Evolutionary conservation across 1,284 basidiomycete genomes (phyloP), one percentile per base, ranked within the genome.

Genomic region (Tremellales sp.): DNA sequence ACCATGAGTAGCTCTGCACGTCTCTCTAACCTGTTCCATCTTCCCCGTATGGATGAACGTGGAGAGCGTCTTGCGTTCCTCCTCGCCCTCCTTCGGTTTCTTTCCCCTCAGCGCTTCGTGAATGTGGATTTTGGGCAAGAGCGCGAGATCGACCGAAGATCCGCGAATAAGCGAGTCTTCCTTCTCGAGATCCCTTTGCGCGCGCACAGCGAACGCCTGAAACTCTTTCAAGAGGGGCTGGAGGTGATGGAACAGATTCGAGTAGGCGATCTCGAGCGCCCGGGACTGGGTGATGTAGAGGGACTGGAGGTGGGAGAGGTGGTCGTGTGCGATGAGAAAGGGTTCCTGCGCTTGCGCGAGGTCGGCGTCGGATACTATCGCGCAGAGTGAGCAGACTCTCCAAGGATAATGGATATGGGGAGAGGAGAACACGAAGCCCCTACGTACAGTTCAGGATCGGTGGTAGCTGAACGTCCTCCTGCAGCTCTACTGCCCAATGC

Each of bases 21-120:
- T 56, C n/a, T 70, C 63, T 29, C 57, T 50, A 16, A 71, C 69
- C 39, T 66, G 61, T 49, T 68, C 66, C 67, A 71, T 70, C 61
- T 66, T 68, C 45, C 60, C 54, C 8, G 56, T 46, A 53, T 66
- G 61, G 10, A 71, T 62, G 51, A 61, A 72, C 47, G 68, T 70
- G 14, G 64, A 65, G 45, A 73, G 46, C 5, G 66, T 65, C 60
- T 64, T 68, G 26, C 8, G 12, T 6, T 39, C 37, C 33, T 56
- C 55, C 47, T 56, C 52, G n/a, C 62, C 60, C 36, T 58, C 56
- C 38, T 60, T 60, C 26, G 55, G 50, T 5, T 5, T 21, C 12
- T 12, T 9, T 10, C 34, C 16, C 21, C 58, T 40, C n/a, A 71
- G 50, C 12, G 55, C 50, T 28, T 66, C 63, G 40, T 71, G 66